These are phyloP conservation scores for Leccinum huronense DNA, from an alignment of 1,284 basidiomycete genomes.

Conservation along the genomic window DNA sequence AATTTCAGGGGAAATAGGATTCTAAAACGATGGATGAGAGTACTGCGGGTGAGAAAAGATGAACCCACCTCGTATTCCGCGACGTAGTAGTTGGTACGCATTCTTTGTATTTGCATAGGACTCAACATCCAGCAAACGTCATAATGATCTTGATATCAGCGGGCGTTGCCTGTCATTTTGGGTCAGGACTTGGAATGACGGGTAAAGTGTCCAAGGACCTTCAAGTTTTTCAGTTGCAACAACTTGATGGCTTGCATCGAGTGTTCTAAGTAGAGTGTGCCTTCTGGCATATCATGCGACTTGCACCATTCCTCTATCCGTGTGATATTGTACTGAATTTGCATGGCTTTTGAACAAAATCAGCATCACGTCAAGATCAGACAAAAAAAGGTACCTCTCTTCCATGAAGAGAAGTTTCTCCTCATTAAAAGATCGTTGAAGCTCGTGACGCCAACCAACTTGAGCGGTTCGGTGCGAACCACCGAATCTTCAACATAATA, in stretches of 20 bases:
- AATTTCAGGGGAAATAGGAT: constrained; percentile 95
- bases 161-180: constrained; percentile 66
- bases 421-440: constrained; percentile 99
- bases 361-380: constrained; percentile 1
- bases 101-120: constrained; percentile 98
- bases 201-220: constrained; percentile 44
- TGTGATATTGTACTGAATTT: constrained; percentile 99
- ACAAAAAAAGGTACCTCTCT: constrained; percentile 68
- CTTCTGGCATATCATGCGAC: constrained; percentile 98
- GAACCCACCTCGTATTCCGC: constrained; percentile 89
- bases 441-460: constrained; percentile 94
- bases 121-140: constrained; percentile 99
- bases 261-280: constrained; percentile 95
- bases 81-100: constrained; percentile 98
- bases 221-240: constrained; percentile 88
- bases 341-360: constrained; percentile 71
- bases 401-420: constrained; percentile 99
- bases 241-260: constrained; percentile 99
- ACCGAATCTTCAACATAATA: constrained; percentile 99
- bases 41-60: constrained; percentile 19
- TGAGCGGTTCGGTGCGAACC: constrained; percentile 94
- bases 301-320: constrained; percentile 98
- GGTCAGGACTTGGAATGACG: constrained; percentile 12
- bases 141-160: constrained; percentile 97
- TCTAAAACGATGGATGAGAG: constrained; percentile 45